phyloP scores from a whole-genome alignment of 1,139 yeast genomes.

The Taphrina confusa region DNA sequence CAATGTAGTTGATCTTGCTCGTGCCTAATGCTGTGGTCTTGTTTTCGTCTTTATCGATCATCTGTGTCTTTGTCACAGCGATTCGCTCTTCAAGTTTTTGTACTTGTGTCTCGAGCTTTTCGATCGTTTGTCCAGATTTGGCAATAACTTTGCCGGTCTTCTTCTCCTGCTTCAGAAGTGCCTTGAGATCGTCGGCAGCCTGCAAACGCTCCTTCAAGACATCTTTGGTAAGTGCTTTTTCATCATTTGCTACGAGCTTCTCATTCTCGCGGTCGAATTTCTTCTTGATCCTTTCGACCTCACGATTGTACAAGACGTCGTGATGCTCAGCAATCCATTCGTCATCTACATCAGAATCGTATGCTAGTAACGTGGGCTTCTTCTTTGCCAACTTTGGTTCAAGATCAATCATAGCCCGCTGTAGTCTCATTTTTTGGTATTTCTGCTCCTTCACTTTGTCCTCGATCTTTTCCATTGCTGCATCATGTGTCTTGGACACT shows the following conservation, averaged over 20 bases:
- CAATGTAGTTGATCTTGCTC: slow-evolving; percentile 90
- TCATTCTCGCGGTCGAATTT: slow-evolving; percentile 78
- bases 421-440: slow-evolving; percentile 79
- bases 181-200: slow-evolving; percentile 56
- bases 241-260: slow-evolving; percentile 60
- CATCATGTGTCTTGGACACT: slow-evolving; percentile 79
- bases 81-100: slow-evolving; percentile 74
- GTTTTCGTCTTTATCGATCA: slow-evolving; percentile 90
- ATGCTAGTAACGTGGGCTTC: slow-evolving; percentile 59
- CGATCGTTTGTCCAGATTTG: slow-evolving; percentile 59
- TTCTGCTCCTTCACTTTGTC: slow-evolving; percentile 74
- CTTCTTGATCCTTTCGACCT: slow-evolving; percentile 61
- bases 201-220: slow-evolving; percentile 62
- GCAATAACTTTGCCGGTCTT: slow-evolving; percentile 63
- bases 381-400: slow-evolving; percentile 61
- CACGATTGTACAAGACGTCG: slow-evolving; percentile 58
- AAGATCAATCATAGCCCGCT: slow-evolving; percentile 66
- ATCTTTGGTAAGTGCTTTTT: slow-evolving; percentile 56
- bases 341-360: slow-evolving; percentile 65
- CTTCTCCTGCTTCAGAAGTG: slow-evolving; percentile 61
- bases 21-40: slow-evolving; percentile 93
- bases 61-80: slow-evolving; percentile 65
- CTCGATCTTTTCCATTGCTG: slow-evolving; percentile 72
- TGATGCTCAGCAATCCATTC: slow-evolving; percentile 52
- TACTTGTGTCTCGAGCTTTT: slow-evolving; percentile 71